Evolutionary conservation across 495 filamentous ascomycete genomes (phyloP).

Genomic region (Cudoniella acicularis): DNA sequence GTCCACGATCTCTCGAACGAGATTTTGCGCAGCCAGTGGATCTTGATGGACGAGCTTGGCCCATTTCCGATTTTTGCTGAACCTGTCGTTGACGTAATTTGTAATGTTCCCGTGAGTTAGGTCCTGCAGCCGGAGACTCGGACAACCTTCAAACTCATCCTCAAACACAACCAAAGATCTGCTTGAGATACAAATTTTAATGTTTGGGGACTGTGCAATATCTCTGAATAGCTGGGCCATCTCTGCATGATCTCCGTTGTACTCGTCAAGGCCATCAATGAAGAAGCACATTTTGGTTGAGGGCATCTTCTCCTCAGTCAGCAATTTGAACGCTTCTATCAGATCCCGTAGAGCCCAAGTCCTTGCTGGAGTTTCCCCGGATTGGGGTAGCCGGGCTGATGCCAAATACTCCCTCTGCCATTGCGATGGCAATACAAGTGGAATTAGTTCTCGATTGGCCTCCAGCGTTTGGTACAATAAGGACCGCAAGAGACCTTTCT

Average conservation of each 20-base stretch:
- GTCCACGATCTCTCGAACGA: not conserved
- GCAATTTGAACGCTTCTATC: not conserved
- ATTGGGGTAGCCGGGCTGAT: not conserved
- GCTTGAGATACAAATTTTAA: no score
- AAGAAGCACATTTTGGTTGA: constrained; percentile 41
- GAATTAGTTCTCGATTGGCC: constrained; percentile 9
- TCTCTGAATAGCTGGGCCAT: constrained; percentile 16
- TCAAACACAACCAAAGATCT: no score
- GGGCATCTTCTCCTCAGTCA: constrained; percentile 17
- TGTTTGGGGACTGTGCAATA: no score
- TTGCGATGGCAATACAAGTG: constrained; percentile 15
- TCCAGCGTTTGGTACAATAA: constrained; percentile 24
- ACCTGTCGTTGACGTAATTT: constrained; percentile 1
- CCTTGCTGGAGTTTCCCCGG: constrained; percentile 30
- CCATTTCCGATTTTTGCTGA: not conserved
- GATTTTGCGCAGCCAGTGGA: not conserved
- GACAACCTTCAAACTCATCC: no score
- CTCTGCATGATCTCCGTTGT: constrained; percentile 21
- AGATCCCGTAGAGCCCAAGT: not conserved
- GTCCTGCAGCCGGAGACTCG: no score
- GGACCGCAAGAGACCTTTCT: constrained; percentile 27
- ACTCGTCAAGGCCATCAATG: constrained; percentile 49
- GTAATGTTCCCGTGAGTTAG: no score
- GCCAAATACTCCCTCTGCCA: constrained; percentile 11
- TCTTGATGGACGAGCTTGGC: not conserved